Evolutionary conservation across 176 grass and related monocot species (phyloP).

Genomic region (Oryza australiensis): DNA sequence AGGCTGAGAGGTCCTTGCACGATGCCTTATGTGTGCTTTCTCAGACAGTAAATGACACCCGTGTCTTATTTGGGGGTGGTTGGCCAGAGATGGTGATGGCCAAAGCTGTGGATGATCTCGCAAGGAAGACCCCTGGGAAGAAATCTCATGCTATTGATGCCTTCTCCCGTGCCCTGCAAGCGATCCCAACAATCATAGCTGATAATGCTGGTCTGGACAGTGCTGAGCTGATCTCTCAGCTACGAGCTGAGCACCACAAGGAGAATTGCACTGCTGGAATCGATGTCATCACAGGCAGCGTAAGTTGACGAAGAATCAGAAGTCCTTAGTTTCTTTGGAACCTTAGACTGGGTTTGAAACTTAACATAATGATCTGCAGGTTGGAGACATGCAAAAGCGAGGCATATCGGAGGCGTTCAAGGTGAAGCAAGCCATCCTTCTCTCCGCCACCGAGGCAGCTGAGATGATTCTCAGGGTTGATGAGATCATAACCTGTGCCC

Average conservation of each 20-base stretch:
- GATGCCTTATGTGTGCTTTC: slow-evolving; percentile 91
- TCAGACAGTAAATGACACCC: slow-evolving; percentile 85
- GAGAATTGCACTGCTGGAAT: slow-evolving; percentile 70
- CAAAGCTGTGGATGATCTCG: slow-evolving; percentile 84
- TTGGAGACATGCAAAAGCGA: slow-evolving; percentile 54
- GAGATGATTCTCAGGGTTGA: slow-evolving; percentile 63
- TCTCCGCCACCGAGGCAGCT: slow-evolving; percentile 34
- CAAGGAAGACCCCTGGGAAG: slow-evolving; percentile 91
- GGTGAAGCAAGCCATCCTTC: slow-evolving; percentile 53
- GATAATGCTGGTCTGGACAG: slow-evolving; percentile 91
- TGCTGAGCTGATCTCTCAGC: slow-evolving; percentile 91
- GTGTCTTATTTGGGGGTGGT: slow-evolving; percentile 86
- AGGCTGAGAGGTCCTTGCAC: slow-evolving; percentile 93
- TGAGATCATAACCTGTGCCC: slow-evolving; percentile 48
- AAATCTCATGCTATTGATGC: slow-evolving; percentile 88
- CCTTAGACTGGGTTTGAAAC: neutral
- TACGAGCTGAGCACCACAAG: slow-evolving; percentile 94
- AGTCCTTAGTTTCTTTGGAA: neutral
- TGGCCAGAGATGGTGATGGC: slow-evolving; percentile 97
- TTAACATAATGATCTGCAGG: slow-evolving; percentile 7
- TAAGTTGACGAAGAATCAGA: slow-evolving; percentile 39
- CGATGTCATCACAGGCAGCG: slow-evolving; percentile 70
- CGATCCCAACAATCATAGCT: slow-evolving; percentile 84
- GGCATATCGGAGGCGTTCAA: slow-evolving; percentile 55
- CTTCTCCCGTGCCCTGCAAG: slow-evolving; percentile 78